A percentile compares a stretch with the other conserved stretches of the same genome.
These are phyloP conservation scores for Fusarium ambrosium DNA, from an alignment of 2,329 filamentous ascomycete genomes.

Conservation along the genomic window DNA sequence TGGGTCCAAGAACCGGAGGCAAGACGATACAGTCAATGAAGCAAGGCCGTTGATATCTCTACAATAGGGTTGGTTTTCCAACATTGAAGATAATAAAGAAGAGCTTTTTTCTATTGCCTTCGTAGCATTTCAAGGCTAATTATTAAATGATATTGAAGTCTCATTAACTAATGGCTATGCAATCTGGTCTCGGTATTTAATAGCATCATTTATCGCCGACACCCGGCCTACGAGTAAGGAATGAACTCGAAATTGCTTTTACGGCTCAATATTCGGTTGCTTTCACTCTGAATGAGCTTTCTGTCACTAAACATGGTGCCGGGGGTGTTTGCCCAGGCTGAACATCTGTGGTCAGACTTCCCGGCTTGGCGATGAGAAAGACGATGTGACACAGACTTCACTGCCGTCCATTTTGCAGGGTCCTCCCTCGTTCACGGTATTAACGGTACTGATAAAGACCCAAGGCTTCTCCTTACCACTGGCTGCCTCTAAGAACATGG, in stretches of 20 bases:
- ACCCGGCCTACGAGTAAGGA: neutral
- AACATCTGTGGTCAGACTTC: neutral
- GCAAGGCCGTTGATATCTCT: neutral
- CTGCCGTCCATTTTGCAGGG: neutral
- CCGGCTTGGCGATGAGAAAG: constrained; percentile 6
- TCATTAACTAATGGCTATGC: neutral
- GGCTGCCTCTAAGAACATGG: constrained; percentile 13
- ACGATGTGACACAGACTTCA: neutral
- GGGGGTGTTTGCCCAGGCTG: neutral
- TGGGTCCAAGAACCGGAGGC: constrained; percentile 4
- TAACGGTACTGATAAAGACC: neutral
- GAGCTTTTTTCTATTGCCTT: neutral
- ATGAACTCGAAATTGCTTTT: neutral
- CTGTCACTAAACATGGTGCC: neutral
- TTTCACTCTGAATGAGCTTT: neutral
- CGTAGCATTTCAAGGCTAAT: neutral
- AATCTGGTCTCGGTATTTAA: neutral
- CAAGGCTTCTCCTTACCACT: neutral
- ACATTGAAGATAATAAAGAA: neutral
- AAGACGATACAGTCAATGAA: neutral
- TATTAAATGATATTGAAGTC: neutral
- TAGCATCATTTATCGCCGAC: neutral
- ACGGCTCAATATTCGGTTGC: neutral
- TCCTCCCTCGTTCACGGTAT: neutral
- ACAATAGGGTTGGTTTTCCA: neutral